Evolutionary conservation across 1,139 yeast genomes (phyloP), one percentile per base, ranked within the genome.

Genomic region (Pichiaceae sp.): DNA sequence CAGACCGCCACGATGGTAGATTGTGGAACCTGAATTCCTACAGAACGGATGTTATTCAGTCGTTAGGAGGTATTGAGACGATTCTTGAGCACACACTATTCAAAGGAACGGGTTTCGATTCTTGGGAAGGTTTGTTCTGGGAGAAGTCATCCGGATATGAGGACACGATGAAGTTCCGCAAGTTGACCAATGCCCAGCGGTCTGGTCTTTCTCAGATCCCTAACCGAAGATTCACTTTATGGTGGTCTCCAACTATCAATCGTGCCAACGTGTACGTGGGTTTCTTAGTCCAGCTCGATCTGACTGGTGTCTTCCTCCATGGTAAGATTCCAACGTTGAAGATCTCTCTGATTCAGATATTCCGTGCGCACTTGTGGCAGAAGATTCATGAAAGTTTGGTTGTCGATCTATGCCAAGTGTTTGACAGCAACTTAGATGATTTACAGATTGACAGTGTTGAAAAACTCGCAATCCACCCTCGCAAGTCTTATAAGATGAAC

Each of bases 201-300:
- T 82, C 96, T 3, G 99, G 99, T 56, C 72, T 93, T 47, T 85
- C 95, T 56, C 99, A 93, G 62, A 91, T 93, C 52, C 99, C 99
- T 3, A 93, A 93, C 56, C 80, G 99, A 59, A 72, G 99, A 33
- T 93, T 93, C 55, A 93, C 98, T 0, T 64, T 93, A 32, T 93
- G 99, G 99, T 93, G 99, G 99, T 87, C 97, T 1, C 99, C 99
- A 6, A 93, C 99, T 1, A 93, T 93, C 48, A 93, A 93, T 51
- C 74, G 99, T 48, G 98, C 98, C 4, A 91, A 93, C 53, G 98
- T 93, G 18, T 93, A 93, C 54, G 97, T 93, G 41, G 99, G 99
- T 26, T 93, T 91, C 64, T 70, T 87, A 56, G 98, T 93, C 24
- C 99, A 93, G 58, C 68, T 93, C 32, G 99, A 93, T 62, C 67